Evolutionary conservation across 2,329 filamentous ascomycete species (phyloP), one percentile per base, ranked within the genome.

Genomic region (Arachnomyces sp.): DNA sequence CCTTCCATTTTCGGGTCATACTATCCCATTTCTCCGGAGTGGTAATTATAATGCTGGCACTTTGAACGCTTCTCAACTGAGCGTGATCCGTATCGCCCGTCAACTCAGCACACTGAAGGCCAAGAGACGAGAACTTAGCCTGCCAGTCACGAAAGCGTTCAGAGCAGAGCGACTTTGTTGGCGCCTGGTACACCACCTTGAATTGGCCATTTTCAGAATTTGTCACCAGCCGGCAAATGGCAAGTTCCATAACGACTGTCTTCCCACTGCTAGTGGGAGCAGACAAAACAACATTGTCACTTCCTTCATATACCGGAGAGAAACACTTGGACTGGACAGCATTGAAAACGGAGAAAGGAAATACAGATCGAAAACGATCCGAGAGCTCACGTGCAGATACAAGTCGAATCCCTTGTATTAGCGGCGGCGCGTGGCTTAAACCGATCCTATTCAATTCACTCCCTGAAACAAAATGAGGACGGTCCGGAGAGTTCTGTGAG

Each of bases 21-120:
- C 85, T 90, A 56, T 94, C 86, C 86, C 86, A 93, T 55, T 93
- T 93, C 61, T 94, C 86, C 0, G 87, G 86, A 0, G 86, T 94
- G 0, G 87, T 92, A 46, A 93, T 74, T 49, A 94, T 90, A 47
- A 94, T 85, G 34, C 80, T 81, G 3, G 86, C 86, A 50, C 72
- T 77, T 44, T 86, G 80, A 4, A 90, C 82, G 39, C 74, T 77
- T 15, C 71, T 71, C 44, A 88, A 69, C 49, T 89, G 79, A 4
- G 67, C 62, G 38, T 74, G 69, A 29, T 84, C 80, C 0, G 84
- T 89, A 55, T 93, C 87, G 1, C 87, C 86, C 3, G 87, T 94
- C 42, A 93, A 71, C 57, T 92, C 86, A 3, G 80, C 80, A 55
- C 83, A 86, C 43, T 75, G 69, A 11, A 92, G 62, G 14, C 77